Conservation (phyloP, 495 filamentous ascomycete species). For the Hypoxylon fragiforme region DNA sequence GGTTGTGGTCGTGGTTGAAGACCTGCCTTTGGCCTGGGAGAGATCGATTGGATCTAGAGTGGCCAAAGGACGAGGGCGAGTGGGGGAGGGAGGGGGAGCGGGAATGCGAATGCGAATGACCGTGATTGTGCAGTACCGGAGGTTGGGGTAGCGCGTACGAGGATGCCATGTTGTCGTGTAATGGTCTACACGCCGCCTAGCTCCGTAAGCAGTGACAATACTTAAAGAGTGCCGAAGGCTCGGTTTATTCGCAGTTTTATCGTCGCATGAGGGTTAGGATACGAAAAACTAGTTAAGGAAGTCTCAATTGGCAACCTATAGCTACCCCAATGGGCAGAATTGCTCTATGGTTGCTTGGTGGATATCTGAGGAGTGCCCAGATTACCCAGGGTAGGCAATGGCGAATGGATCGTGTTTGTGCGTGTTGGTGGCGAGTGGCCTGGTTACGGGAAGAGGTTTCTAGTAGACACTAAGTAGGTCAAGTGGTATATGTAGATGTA, state of each 20-base stretch:
- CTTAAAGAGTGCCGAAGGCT: slow-evolving; percentile 6
- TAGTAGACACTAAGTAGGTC: no score
- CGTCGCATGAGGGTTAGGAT: slow-evolving; percentile 13
- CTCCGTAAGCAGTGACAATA: slow-evolving; percentile 1
- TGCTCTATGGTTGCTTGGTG: no score
- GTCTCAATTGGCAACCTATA: slow-evolving; percentile 10
- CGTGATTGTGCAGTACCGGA: slow-evolving; percentile 48
- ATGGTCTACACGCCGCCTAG: slow-evolving; percentile 2
- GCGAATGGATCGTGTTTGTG: slow-evolving; percentile 8
- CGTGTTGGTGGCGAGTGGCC: slow-evolving; percentile 2
- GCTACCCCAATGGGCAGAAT: no score
- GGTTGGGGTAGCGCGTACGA: slow-evolving; percentile 56
- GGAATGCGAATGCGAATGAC: slow-evolving; percentile 45
- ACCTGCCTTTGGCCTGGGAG: slow-evolving; percentile 30
- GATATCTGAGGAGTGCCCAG: no score
- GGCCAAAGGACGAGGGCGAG: slow-evolving; percentile 41
- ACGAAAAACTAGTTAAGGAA: slow-evolving; percentile 1
- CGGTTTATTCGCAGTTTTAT: slow-evolving; percentile 12
- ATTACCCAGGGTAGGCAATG: neutral
- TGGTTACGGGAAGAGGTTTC: no score
- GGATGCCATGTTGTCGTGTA: slow-evolving; percentile 45
- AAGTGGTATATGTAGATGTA: no score
- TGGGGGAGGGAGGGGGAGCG: slow-evolving; percentile 46
- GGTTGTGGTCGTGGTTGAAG: slow-evolving; percentile 29
- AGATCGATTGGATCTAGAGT: slow-evolving; percentile 36